Base-by-base conservation (phyloP, 208 protist genomes). In the Leishmania turanica region DNA sequence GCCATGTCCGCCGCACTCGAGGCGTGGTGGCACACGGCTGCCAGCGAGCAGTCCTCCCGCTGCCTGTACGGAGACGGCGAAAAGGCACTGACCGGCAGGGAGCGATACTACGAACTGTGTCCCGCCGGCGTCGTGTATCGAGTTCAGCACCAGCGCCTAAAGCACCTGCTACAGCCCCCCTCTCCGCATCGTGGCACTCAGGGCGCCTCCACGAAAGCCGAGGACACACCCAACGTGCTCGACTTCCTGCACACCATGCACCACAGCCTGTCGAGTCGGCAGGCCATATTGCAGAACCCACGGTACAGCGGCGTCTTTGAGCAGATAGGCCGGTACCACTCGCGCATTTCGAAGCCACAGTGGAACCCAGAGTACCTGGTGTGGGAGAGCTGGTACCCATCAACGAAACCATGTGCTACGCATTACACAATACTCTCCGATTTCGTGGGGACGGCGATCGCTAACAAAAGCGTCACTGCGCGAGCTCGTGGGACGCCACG, bases 11-110 rank as follows among this genome's bases (percentile, higher is more conserved):
- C 34, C 31, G 75, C 58, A 40, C 79, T 97, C 31, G 83, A 88
- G 83, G 45, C 51, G 27, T 96, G 89, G 89, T 92, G 87, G 83
- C 80, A 79, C 65, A 42, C 77, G 19, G 42, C 69, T 19, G 77
- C 79, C 42, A 34, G 51, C 19, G 71, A 77, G 49, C 49, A 78
- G 2, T 7, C 51, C 1, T 83, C 85, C 13, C 84, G 84, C 17
- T 96, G 94, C 73, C 77, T 97, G 24, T 97, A 90, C 79, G 94
- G 92, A 31, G 90, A 96, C 73, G 92, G 87, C 47, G 94, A 95
- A 62, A 78, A 81, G n/a, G 37, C 75, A 9, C 66, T 92, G 27
- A 96, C 90, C 0, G 87, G 87, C 3, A 87, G 80, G n/a, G 68
- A 82, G 27, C 87, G 89, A 21, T 97, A 89, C 81, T 96, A 96